Evolutionary conservation across 2,329 filamentous ascomycete genomes (phyloP), one percentile per base, ranked within the genome.

Genomic region (Hymenoscyphus linearis): DNA sequence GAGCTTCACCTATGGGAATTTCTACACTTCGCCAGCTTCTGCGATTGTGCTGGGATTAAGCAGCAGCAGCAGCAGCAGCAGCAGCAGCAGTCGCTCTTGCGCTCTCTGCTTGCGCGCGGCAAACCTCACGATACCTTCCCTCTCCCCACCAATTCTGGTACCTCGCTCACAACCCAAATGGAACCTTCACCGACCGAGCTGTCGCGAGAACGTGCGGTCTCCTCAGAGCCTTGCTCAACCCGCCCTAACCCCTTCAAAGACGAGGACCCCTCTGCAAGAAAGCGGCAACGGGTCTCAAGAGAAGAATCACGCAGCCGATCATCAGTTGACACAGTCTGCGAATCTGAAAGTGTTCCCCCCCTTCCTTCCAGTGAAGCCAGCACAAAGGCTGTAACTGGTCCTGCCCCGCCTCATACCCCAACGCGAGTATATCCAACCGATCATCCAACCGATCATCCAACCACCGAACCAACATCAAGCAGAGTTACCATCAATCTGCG

Each of bases 181-280:
- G 72, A 74, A 66, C 65, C 64, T 65, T 67, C 70, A 62, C 50
- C 68, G 60, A 62, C 61, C 64, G 69, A 73, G 65, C 64, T 68
- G 75, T 76, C 77, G 74, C 79, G 76, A 79, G 81, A 84, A 76
- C 81, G 82, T 75, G 80, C 82, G 71, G 78, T 79, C 75, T 86
- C 84, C 70, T 82, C 82, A 74, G 85, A 88, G 77, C 81, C 83
- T 73, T 80, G 80, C 74, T 82, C 84, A 69, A 84, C 81, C 67
- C 81, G 85, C 65, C 83, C 82, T 58, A 86, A 87, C 66, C 85
- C 85, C 47, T 87, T 87, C 72, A 80, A 85, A 86, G 31, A 31
- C 74, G 77, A 74, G 71, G 81, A 84, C 31, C 62, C 65, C 52
- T 66, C 70, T 36, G 67, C 84, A 60, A 79, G 85, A 66, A 88